These are phyloP conservation scores for Parathielavia appendiculata DNA, from an alignment of 495 filamentous ascomycete species.

Conservation along the genomic window DNA sequence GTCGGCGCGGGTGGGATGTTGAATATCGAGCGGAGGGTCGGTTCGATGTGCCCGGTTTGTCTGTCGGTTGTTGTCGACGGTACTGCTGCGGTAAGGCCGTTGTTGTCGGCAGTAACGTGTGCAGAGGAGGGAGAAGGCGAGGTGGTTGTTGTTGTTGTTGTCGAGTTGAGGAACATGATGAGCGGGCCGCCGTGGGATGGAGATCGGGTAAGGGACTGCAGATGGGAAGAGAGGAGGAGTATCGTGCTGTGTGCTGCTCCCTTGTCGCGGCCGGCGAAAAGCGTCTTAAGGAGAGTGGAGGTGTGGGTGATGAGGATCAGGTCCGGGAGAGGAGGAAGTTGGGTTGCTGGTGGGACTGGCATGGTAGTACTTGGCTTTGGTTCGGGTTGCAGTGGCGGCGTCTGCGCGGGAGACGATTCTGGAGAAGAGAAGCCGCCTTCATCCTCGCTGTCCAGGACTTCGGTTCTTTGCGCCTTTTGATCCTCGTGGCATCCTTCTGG, in stretches of 20 bases:
- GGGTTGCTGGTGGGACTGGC: background rate
- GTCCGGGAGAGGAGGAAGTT: constrained; percentile 22
- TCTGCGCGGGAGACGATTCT: background rate
- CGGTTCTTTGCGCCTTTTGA: background rate
- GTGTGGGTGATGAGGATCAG: constrained; percentile 42
- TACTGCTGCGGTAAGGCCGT: background rate
- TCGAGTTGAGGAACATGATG: constrained; percentile 43
- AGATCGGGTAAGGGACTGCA: constrained; percentile 31
- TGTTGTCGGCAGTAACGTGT: background rate
- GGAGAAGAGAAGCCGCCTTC: constrained; percentile 22
- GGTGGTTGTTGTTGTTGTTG: constrained; percentile 28
- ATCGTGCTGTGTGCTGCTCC: constrained; percentile 32
- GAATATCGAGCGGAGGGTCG: constrained; percentile 39
- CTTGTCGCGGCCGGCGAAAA: constrained; percentile 39
- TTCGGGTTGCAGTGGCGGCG: background rate
- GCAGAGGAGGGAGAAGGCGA: background rate
- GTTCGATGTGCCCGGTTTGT: background rate
- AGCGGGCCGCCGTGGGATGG: constrained; percentile 23
- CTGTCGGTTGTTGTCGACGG: background rate
- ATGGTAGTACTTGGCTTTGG: background rate
- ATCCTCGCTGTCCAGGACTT: constrained; percentile 34
- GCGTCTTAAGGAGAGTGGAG: constrained; percentile 36
- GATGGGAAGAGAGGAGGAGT: constrained; percentile 31
- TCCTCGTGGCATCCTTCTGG: background rate
- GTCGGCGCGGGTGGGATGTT: constrained; percentile 9